These are phyloP conservation scores for Spizellomyces sp. DNA, from an alignment of 192 early-diverging fungal genomes.

Conservation along the genomic window DNA sequence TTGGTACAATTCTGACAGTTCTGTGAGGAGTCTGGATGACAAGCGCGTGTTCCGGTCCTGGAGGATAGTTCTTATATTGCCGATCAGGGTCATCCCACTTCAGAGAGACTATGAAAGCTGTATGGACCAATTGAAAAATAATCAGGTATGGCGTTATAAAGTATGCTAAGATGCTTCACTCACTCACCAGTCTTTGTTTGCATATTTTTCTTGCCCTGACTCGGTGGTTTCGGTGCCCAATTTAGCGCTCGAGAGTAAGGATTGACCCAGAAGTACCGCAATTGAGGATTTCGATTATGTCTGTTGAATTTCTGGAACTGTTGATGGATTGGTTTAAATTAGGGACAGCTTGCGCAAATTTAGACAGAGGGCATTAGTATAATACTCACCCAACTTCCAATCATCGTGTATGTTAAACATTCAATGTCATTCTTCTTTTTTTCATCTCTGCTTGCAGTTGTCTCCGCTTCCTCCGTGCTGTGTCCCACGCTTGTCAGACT, in stretches of 20 bases:
- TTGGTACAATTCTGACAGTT: slow-evolving; percentile 39
- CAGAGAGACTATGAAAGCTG: slow-evolving; percentile 34
- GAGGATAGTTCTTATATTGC: slow-evolving; percentile 43
- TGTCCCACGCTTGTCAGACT: too few species aligned
- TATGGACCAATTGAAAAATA: background rate
- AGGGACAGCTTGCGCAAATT: background rate
- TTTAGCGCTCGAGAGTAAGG: slow-evolving; percentile 48
- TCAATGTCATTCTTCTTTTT: slow-evolving; percentile 25
- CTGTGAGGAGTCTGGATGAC: slow-evolving; percentile 38
- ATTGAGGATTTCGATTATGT: slow-evolving; percentile 43
- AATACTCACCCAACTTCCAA: slow-evolving; percentile 45
- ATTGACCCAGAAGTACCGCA: slow-evolving; percentile 54
- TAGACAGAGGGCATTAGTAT: background rate
- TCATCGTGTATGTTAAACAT: slow-evolving; percentile 44
- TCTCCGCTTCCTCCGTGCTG: background rate
- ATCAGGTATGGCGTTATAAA: background rate
- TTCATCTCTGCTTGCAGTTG: background rate
- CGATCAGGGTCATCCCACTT: slow-evolving; percentile 28
- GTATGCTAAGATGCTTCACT: background rate
- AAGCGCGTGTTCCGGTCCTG: slow-evolving; percentile 39
- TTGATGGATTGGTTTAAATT: background rate
- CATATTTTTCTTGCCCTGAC: slow-evolving; percentile 36
- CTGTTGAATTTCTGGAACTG: slow-evolving; percentile 53
- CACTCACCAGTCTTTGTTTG: slow-evolving; percentile 44
- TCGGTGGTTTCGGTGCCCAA: slow-evolving; percentile 43